Evolutionary conservation across 176 grass and related monocot species (phyloP).

Genomic region (Cymbopogon citratus): DNA sequence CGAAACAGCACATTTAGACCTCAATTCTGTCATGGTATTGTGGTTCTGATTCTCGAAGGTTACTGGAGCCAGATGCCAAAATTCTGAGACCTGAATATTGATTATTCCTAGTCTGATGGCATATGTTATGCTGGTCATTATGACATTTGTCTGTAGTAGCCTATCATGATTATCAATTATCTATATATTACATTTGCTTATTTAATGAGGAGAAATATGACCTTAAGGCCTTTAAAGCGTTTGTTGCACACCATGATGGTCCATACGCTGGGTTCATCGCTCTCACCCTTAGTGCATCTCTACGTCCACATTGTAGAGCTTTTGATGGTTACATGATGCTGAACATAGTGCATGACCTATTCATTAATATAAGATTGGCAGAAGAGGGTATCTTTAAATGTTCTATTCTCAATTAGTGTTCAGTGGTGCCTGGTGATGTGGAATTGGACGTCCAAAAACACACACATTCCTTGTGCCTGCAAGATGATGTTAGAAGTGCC

Average conservation of each 20-base stretch:
- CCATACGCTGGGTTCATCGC: constrained; percentile 22
- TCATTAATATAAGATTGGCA: constrained; percentile 15
- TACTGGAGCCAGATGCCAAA: background rate
- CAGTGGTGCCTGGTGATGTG: background rate
- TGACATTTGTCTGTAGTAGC: constrained; percentile 33
- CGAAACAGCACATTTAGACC: background rate
- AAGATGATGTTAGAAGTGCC: constrained; percentile 12
- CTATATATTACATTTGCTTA: constrained; percentile 31
- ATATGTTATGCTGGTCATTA: constrained; percentile 27
- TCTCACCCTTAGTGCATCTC: constrained; percentile 14
- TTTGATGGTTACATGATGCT: constrained; percentile 34
- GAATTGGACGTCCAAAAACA: constrained; percentile 25
- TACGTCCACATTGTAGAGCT: constrained; percentile 1
- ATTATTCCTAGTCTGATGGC: constrained; percentile 33
- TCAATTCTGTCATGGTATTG: background rate
- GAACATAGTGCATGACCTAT: constrained; percentile 1
- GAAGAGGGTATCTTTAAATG: constrained; percentile 15
- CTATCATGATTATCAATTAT: constrained; percentile 39
- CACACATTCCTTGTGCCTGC: background rate
- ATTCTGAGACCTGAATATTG: background rate
- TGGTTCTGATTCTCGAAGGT: background rate
- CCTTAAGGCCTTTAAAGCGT: constrained; percentile 27
- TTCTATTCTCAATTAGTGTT: constrained; percentile 15
- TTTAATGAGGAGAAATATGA: constrained; percentile 29
- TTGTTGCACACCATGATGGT: constrained; percentile 30